Base-by-base conservation (phyloP, 108 stramenopile species). In the Aurantiochytrium sp. region DNA sequence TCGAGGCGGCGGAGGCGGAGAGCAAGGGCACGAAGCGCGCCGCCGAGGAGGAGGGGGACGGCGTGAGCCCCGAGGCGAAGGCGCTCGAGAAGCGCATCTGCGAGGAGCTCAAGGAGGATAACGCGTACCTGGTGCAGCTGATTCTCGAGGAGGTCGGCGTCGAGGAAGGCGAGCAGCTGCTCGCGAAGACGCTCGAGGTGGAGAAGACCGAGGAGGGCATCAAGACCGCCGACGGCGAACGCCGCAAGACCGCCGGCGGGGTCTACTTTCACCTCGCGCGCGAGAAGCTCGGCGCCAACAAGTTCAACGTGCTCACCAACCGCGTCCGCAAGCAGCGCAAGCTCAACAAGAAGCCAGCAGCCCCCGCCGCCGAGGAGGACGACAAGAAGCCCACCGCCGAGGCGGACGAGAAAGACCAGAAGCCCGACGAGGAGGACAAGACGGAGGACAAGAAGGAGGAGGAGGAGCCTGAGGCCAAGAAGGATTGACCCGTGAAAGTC, bases 241-340 rank as follows among this genome's bases (percentile, higher is more conserved):
- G 73, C 42, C 39, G 45, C n/a, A 81, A 81, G 73, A 48, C 73
- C 45, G 21, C 73, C 0, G 73, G 73, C 12, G 73, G 73, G 6
- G 73, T 81, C 45, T 81, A 48, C 73, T 81, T 81, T 41, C 73
- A 81, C 73, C 73, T 81, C 12, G 39, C 42, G 19, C 50, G 45
- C 19, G 73, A 81, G 8, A 15, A 41, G 42, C 21, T 81, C 30
- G 73, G 73, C 6, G 42, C 42, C 3, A 12, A 12, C 42, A 41
- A 48, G 73, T 81, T 81, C 45, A 81, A 81, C 45, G 39, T 48
- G 42, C 30, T 81, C 24, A 48, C 42, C 45, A 6, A 41, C n/a
- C 73, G 45, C n/a, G 45, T 48, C 17, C 73, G 45, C 2, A 81
- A 81, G 45, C 73, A 81, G 4, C 39, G 45, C 42, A 81, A 42